Evolutionary conservation across 2,329 filamentous ascomycete genomes (phyloP), one percentile per base, ranked within the genome.

Genomic region (Cryoendolithus antarcticus): DNA sequence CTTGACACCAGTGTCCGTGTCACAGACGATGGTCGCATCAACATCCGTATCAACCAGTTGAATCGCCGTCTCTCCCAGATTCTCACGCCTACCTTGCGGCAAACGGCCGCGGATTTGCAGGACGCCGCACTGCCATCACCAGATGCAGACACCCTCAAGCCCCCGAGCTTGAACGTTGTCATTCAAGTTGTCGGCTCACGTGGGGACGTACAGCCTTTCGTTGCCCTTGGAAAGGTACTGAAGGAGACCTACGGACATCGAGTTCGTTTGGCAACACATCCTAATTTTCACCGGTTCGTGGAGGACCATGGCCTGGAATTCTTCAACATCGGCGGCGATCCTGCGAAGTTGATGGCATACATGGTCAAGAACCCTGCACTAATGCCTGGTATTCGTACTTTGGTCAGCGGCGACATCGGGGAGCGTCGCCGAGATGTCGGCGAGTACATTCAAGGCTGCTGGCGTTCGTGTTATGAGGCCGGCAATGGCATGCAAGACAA

Each of bases 121-220:
- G 19, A 21, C 19, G 19, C 19, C 19, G 19, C 19, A 21, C 19
- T 21, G 19, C 19, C 19, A 21, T 21, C 19, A 21, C 19, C 19
- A 21, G 19, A 21, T 21, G 19, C 19, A 21, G 19, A 21, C 19
- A 21, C 19, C 19, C 6, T 21, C 19, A 21, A 21, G 19, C 19
- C 19, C 19, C 19, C 19, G 19, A 21, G 19, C 77, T 63, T 83
- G 42, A 83, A 84, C 57, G 68, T 86, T 29, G 80, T 82, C 33
- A 77, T 86, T 37, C 80, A 85, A 49, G 79, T 85, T 15, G 79
- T 85, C 9, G 81, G 81, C 5, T 83, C 78, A 8, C 69, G 81
- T 32, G 81, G 81, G 37, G 81, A 86, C 52, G 79, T 86, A 1
- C 82, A 86, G 55, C 82, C 81, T 0, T 86, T 86, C 52, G 66